phyloP scores from a whole-genome alignment of 768 basidiomycete genomes.

The Phylloporus scabripes region DNA sequence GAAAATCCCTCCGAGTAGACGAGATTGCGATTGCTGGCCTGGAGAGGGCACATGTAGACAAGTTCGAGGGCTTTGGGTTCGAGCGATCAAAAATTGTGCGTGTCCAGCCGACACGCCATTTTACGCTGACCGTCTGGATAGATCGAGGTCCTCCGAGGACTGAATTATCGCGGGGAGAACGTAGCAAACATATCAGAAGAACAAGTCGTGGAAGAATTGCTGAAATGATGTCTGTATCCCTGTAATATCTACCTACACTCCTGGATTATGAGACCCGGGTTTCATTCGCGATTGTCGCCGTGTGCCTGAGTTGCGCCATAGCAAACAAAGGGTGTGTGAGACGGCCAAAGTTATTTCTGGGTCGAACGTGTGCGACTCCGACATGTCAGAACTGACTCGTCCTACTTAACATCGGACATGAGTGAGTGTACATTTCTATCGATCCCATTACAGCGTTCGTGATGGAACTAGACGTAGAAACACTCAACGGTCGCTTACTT shows the following conservation, averaged over 20 bases:
- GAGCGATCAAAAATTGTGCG: constrained; percentile 79
- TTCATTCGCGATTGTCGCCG: too few relatives aligned
- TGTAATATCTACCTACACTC: constrained; percentile 25
- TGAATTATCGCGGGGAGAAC: constrained; percentile 86
- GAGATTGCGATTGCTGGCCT: constrained; percentile 72
- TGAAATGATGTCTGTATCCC: constrained; percentile 44
- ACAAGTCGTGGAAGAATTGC: constrained; percentile 79
- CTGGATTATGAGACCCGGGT: too few relatives aligned
- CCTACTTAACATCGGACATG: constrained; percentile 10
- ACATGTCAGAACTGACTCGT: neutral
- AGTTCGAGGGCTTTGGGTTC: constrained; percentile 84
- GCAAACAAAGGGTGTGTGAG: too few relatives aligned
- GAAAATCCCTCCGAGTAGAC: constrained; percentile 33
- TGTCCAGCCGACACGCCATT: constrained; percentile 23
- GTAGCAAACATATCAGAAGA: constrained; percentile 73
- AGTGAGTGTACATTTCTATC: constrained; percentile 12
- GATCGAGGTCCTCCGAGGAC: constrained; percentile 82
- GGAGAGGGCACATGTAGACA: constrained; percentile 72
- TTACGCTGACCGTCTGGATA: constrained; percentile 24
- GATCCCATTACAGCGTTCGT: neutral
- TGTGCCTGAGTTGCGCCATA: too few relatives aligned
- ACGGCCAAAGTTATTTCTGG: neutral
- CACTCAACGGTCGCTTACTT: constrained; percentile 77
- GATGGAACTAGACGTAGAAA: constrained; percentile 52
- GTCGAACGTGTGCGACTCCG: neutral